These are phyloP conservation scores for Conticribra weissflogii DNA, from an alignment of 108 stramenopile species.

Conservation along the genomic window DNA sequence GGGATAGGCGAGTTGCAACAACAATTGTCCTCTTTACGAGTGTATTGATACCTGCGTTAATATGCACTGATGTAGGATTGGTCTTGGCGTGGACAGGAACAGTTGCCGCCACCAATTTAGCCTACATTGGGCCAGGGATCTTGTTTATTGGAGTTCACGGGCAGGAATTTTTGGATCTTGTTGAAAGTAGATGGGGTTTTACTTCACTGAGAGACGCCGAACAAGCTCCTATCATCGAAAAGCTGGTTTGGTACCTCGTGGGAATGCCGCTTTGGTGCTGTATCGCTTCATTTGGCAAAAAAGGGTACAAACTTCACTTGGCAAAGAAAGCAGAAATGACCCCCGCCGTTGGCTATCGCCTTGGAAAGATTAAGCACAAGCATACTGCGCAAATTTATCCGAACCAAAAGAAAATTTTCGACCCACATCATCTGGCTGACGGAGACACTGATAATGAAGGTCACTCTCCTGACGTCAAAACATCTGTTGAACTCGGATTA, in stretches of 20 bases:
- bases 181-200: conserved; percentile 36
- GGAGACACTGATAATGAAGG: conserved; percentile 6
- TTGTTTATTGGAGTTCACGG: conserved; percentile 82
- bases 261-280: conserved; percentile 78
- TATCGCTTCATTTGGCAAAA: conserved; percentile 62
- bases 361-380: conserved; percentile 61
- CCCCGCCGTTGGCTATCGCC: conserved; percentile 67
- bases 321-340: conserved; percentile 62
- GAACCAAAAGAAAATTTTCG: conserved; percentile 1
- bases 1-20: conserved; percentile 69
- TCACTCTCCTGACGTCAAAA: neutral
- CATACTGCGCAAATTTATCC: neutral
- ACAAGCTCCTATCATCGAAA: neutral
- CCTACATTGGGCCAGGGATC: conserved; percentile 77
- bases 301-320: conserved; percentile 43
- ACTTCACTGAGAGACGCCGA: neutral
- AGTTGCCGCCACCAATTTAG: conserved; percentile 68
- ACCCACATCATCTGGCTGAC: neutral
- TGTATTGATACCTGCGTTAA: conserved; percentile 65
- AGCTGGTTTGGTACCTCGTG: conserved; percentile 59
- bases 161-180: conserved; percentile 68
- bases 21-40: conserved; percentile 66
- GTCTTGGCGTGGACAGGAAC: conserved; percentile 70
- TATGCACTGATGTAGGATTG: conserved; percentile 57
- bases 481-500: conserved; percentile 12